These are phyloP conservation scores for Trypanosoma avium DNA, from an alignment of 208 protist genomes.

Conservation along the genomic window DNA sequence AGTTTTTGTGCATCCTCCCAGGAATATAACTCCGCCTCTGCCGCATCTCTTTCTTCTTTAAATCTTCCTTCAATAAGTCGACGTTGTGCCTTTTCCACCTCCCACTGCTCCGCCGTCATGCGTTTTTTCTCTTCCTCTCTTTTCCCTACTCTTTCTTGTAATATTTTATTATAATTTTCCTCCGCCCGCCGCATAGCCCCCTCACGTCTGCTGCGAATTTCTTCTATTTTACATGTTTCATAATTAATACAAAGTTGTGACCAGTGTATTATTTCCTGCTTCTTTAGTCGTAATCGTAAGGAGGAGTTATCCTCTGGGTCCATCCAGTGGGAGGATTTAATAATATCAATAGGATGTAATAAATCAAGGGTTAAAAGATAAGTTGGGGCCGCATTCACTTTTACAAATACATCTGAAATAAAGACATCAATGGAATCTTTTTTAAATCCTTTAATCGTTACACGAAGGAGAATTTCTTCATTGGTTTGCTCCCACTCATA, in stretches of 20 bases:
- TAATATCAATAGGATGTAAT: slow-evolving; percentile 61
- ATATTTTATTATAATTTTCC: slow-evolving; percentile 69
- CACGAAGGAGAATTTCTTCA: slow-evolving; percentile 65
- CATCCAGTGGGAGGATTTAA: slow-evolving; percentile 59
- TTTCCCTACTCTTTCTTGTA: slow-evolving; percentile 65
- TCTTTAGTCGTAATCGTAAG: slow-evolving; percentile 69
- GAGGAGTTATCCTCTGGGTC: slow-evolving; percentile 31
- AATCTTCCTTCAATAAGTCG: slow-evolving; percentile 72
- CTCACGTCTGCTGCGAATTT: slow-evolving; percentile 61
- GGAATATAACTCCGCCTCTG: slow-evolving; percentile 66
- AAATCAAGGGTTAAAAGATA: slow-evolving; percentile 90
- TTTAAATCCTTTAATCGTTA: slow-evolving; percentile 79
- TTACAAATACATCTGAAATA: slow-evolving; percentile 78
- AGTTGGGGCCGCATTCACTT: slow-evolving; percentile 81
- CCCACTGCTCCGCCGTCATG: slow-evolving; percentile 89
- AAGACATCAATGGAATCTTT: slow-evolving; percentile 86
- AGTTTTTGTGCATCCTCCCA: slow-evolving; percentile 59
- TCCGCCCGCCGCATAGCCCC: slow-evolving; percentile 63
- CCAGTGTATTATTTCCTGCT: slow-evolving; percentile 57
- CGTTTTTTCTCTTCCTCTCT: slow-evolving; percentile 79
- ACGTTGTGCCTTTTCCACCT: slow-evolving; percentile 83
- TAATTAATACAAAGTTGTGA: slow-evolving; percentile 49
- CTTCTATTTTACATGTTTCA: slow-evolving; percentile 14
- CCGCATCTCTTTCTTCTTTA: slow-evolving; percentile 57
- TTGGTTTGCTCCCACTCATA: slow-evolving; percentile 89